Evolutionary conservation across 129 eudicot genomes (phyloP).

Genomic region (Erigeron canadensis): DNA sequence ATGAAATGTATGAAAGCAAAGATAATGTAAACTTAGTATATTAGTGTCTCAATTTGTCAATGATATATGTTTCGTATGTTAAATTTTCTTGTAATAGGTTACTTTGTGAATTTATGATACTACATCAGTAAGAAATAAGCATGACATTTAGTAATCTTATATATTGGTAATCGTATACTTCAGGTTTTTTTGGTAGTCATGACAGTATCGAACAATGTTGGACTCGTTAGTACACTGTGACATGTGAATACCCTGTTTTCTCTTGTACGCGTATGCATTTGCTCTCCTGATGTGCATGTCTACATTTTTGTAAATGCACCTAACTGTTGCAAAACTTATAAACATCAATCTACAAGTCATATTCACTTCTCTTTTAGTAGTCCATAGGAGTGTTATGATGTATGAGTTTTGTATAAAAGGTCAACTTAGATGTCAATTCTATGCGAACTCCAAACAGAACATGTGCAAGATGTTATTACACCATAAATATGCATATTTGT

Average conservation of each 20-base stretch:
- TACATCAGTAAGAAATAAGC: constrained; percentile 22
- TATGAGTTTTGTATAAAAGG: neutral
- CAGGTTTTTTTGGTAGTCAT: neutral
- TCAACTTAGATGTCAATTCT: neutral
- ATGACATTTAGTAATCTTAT: neutral
- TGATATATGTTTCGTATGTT: constrained; percentile 22
- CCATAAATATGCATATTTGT: neutral
- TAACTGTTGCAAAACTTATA: no score
- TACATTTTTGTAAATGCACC: neutral
- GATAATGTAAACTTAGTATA: constrained; percentile 27
- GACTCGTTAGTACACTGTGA: no score
- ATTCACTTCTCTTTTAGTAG: neutral
- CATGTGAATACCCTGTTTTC: no score
- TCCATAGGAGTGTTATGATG: neutral
- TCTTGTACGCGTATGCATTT: neutral
- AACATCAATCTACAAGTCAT: neutral
- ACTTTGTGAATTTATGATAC: constrained; percentile 3
- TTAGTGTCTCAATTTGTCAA: neutral
- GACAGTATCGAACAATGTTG: no score
- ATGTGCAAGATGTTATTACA: constrained; percentile 17
- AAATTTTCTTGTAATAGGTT: constrained; percentile 25
- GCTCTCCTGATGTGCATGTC: neutral
- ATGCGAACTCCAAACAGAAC: neutral
- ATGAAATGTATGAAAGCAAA: constrained; percentile 20
- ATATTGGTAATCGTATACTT: neutral